phyloP scores from a whole-genome alignment of 768 basidiomycete genomes.

The Boletellus ananas region DNA sequence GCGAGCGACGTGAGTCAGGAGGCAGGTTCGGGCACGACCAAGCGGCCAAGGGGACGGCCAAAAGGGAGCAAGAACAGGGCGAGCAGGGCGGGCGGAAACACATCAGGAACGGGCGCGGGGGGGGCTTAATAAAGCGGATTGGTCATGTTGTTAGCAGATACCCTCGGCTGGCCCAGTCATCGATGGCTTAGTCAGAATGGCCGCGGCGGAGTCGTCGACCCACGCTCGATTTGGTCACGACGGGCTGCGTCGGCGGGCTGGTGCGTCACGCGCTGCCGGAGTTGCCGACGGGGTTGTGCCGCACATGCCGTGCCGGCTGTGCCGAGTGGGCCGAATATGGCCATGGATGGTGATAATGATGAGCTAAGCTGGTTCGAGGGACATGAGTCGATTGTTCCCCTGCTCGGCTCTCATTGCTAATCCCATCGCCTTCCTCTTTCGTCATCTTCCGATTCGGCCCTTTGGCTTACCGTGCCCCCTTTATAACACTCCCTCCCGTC shows the following conservation, averaged over 20 bases:
- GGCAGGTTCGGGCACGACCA: constrained; percentile 30
- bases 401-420: constrained; percentile 27
- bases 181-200: background rate
- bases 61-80: constrained; percentile 64
- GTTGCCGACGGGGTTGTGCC: background rate
- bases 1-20: constrained; percentile 27
- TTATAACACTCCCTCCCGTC: constrained; percentile 26
- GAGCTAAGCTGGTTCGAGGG: constrained; percentile 9
- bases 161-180: constrained; percentile 2
- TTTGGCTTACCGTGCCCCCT: constrained; percentile 25
- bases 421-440: constrained; percentile 27
- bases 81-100: constrained; percentile 16
- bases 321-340: background rate
- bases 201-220: too few species aligned
- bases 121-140: background rate
- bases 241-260: too few species aligned
- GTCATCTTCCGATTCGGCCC: constrained; percentile 35
- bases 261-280: background rate
- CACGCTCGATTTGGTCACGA: too few species aligned
- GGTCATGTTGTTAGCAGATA: background rate
- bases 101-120: constrained; percentile 7
- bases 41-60: constrained; percentile 62
- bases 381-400: constrained; percentile 1
- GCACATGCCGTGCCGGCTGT: background rate
- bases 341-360: too few species aligned